These are phyloP conservation scores for Phaeosphaeriaceae sp. DNA, from an alignment of 2,329 filamentous ascomycete genomes.

Conservation along the genomic window DNA sequence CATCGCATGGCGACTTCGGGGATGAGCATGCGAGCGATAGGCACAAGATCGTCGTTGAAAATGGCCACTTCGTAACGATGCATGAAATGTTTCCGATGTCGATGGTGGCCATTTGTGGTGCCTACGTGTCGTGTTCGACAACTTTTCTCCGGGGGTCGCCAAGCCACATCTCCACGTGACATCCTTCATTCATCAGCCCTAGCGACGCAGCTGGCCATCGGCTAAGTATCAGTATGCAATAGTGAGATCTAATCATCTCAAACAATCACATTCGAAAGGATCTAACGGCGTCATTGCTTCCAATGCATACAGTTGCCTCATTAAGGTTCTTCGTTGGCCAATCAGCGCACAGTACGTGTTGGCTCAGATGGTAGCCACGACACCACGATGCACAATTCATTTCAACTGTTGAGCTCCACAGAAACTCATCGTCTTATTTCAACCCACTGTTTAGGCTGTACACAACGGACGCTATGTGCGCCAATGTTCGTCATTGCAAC, in stretches of 20 bases:
- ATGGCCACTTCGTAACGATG: background rate
- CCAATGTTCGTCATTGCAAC: conserved; percentile 16
- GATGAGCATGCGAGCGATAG: conserved; percentile 3
- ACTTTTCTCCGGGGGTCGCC: background rate
- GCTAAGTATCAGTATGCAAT: background rate
- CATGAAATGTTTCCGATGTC: background rate
- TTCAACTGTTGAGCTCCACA: conserved; percentile 9
- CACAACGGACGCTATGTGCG: background rate
- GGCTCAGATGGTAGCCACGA: conserved; percentile 28
- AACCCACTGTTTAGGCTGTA: conserved; percentile 2
- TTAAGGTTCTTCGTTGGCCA: conserved; percentile 24
- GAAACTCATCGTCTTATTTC: background rate
- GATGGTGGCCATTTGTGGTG: background rate
- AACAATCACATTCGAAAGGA: background rate
- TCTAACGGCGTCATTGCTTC: background rate
- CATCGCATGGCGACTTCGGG: conserved; percentile 2
- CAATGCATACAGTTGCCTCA: conserved; percentile 11
- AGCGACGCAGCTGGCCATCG: background rate
- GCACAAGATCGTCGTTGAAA: conserved; percentile 2
- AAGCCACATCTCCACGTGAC: background rate
- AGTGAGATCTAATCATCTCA: background rate
- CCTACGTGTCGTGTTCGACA: background rate
- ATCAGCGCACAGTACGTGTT: conserved; percentile 41
- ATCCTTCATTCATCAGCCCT: background rate
- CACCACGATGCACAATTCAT: conserved; percentile 21